Evolutionary conservation across 768 basidiomycete genomes (phyloP).

Genomic region (Mycena floridula): DNA sequence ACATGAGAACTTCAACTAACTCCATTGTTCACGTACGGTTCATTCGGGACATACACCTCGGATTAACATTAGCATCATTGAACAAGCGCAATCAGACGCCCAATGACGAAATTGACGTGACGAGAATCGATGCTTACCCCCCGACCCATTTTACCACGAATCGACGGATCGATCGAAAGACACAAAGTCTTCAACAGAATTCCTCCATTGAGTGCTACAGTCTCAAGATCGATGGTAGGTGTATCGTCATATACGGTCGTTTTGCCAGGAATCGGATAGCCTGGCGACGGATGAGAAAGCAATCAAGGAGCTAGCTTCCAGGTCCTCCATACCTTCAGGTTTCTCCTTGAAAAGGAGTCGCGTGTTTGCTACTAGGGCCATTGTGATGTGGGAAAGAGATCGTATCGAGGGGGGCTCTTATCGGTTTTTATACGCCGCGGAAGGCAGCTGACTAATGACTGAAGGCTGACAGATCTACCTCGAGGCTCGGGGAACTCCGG

Average conservation of each 20-base stretch:
- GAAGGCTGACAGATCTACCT: no score
- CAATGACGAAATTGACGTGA: background rate
- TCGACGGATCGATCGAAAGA: constrained; percentile 32
- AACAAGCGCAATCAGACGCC: background rate
- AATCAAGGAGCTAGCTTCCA: background rate
- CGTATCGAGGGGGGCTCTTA: no score
- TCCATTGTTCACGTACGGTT: background rate
- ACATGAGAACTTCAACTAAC: no score
- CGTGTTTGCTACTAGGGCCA: constrained; percentile 14
- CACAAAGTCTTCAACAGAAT: constrained; percentile 31
- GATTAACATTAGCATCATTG: no score
- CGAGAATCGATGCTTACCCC: background rate
- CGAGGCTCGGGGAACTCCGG: no score
- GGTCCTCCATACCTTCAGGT: constrained; percentile 13
- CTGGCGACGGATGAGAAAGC: constrained; percentile 1
- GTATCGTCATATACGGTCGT: constrained; percentile 24
- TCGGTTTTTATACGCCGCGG: no score
- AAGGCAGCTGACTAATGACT: no score
- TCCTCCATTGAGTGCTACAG: constrained; percentile 23
- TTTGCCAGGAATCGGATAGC: constrained; percentile 23
- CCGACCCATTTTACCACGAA: constrained; percentile 25
- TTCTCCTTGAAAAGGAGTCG: constrained; percentile 20
- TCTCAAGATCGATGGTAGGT: constrained; percentile 31
- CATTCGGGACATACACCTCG: constrained; percentile 12
- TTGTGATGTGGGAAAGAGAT: no score